Percentiles rank a stretch among this genome's conserved stretches.
These are phyloP conservation scores for Clarireedia homoeocarpa DNA, from an alignment of 2,329 filamentous ascomycete species.

Conservation along the genomic window DNA sequence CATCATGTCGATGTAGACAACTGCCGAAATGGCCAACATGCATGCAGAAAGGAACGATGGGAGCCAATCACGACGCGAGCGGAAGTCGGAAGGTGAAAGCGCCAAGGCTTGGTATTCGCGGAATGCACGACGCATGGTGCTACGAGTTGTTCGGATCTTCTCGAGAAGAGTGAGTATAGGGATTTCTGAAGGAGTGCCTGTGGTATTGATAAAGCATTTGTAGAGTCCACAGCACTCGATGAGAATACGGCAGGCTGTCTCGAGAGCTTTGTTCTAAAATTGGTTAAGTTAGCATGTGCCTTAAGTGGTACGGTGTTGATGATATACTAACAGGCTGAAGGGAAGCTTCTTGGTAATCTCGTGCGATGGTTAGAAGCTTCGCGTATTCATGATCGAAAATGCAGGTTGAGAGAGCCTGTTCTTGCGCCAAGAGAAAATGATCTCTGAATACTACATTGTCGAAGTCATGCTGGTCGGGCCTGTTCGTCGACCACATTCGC, in stretches of 20 bases:
- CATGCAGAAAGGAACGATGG: conserved; percentile 14
- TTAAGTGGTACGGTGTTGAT: not conserved
- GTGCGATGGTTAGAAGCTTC: conserved; percentile 4
- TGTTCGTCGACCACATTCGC: conserved; percentile 9
- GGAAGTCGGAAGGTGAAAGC: conserved; percentile 10
- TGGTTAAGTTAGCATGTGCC: not conserved
- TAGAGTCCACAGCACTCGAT: conserved; percentile 14
- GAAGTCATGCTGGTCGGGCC: conserved; percentile 3
- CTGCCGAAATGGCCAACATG: conserved; percentile 9
- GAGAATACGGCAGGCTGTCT: conserved; percentile 11
- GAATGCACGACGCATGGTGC: conserved; percentile 13
- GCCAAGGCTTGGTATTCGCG: conserved; percentile 12
- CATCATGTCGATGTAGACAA: conserved; percentile 14
- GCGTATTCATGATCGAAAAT: conserved; percentile 4
- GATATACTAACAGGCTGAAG: conserved; percentile 5
- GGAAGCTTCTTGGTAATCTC: conserved; percentile 4
- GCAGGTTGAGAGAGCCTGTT: conserved; percentile 2
- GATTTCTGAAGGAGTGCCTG: not conserved
- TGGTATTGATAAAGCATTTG: conserved; percentile 11
- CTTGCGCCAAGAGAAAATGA: conserved; percentile 6
- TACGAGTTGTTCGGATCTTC: conserved; percentile 12
- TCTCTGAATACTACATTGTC: conserved; percentile 6
- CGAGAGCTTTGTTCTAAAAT: conserved; percentile 12
- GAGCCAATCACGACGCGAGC: conserved; percentile 13
- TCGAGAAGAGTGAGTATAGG: conserved; percentile 9